A percentile compares a stretch with the other conserved stretches of the same genome.
These are phyloP conservation scores for Phytophthora gonapodyides DNA, from an alignment of 352 stramenopile genomes.

Conservation along the genomic window DNA sequence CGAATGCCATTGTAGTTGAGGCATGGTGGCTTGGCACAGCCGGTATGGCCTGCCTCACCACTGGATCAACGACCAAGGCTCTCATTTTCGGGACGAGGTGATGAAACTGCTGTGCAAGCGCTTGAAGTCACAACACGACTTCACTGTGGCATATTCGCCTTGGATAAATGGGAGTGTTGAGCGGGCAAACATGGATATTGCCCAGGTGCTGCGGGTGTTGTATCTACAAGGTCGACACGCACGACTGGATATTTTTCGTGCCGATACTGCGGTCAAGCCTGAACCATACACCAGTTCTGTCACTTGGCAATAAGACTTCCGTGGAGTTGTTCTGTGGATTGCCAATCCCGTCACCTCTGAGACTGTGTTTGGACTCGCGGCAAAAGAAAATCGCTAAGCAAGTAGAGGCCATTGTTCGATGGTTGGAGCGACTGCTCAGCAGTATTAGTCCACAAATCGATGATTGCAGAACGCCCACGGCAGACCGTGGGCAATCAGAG, in stretches of 20 bases:
- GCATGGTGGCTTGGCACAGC: slow-evolving; percentile 1
- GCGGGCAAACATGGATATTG: slow-evolving; percentile 32
- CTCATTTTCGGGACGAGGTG: neutral
- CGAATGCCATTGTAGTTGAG: neutral
- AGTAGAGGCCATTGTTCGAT: too few species aligned
- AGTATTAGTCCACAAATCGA: neutral
- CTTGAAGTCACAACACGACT: neutral
- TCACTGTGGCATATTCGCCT: neutral
- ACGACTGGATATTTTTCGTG: neutral
- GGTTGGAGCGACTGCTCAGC: neutral
- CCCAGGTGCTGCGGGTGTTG: slow-evolving; percentile 35
- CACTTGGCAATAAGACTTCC: neutral
- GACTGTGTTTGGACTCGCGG: neutral
- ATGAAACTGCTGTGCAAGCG: neutral
- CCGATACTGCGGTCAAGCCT: neutral
- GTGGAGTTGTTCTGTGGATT: neutral
- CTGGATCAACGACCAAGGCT: neutral
- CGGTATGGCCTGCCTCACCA: neutral
- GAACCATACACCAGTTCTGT: neutral
- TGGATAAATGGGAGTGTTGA: slow-evolving; percentile 40
- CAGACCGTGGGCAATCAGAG: neutral
- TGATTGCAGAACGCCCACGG: too few species aligned
- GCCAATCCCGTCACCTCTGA: neutral
- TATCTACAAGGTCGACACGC: slow-evolving; percentile 11
- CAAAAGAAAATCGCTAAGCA: too few species aligned